Conservation (phyloP, 768 basidiomycete species). For the Tephrocybe sp. region DNA sequence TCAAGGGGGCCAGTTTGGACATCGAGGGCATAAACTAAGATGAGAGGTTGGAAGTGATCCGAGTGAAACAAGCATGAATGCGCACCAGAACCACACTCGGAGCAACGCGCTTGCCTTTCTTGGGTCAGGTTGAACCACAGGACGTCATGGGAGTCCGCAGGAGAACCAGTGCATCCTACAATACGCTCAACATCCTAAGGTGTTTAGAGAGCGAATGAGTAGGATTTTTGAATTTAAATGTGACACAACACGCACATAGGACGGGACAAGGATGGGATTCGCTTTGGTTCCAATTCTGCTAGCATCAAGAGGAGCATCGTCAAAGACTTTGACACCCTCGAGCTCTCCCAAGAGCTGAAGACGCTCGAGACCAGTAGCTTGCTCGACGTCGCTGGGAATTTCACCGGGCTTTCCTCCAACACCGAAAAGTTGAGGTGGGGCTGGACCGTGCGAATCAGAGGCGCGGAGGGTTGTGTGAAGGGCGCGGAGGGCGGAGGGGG, state of each 20-base stretch:
- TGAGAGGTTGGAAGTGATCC: constrained; percentile 1
- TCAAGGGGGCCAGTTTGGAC: constrained; percentile 25
- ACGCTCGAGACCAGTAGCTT: constrained; percentile 96
- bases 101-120: constrained; percentile 75
- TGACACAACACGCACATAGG: constrained; percentile 57
- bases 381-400: constrained; percentile 81
- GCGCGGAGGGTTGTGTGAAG: constrained; percentile 58
- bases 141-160: constrained; percentile 93
- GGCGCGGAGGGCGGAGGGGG: constrained; percentile 40
- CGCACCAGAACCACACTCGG: constrained; percentile 91
- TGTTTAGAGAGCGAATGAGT: not conserved
- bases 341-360: constrained; percentile 88
- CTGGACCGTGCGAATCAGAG: constrained; percentile 50
- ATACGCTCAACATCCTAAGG: constrained; percentile 75
- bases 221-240: not conserved
- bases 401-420: constrained; percentile 69
- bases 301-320: constrained; percentile 79
- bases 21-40: constrained; percentile 69
- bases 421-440: constrained; percentile 67
- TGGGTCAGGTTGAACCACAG: constrained; percentile 75
- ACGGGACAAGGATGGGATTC: constrained; percentile 85
- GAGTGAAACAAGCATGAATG: constrained; percentile 8
- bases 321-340: constrained; percentile 88
- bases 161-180: constrained; percentile 92
- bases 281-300: constrained; percentile 84